phyloP scores from a whole-genome alignment of 805 yeast species.

The Teunomyces gatunensis region DNA sequence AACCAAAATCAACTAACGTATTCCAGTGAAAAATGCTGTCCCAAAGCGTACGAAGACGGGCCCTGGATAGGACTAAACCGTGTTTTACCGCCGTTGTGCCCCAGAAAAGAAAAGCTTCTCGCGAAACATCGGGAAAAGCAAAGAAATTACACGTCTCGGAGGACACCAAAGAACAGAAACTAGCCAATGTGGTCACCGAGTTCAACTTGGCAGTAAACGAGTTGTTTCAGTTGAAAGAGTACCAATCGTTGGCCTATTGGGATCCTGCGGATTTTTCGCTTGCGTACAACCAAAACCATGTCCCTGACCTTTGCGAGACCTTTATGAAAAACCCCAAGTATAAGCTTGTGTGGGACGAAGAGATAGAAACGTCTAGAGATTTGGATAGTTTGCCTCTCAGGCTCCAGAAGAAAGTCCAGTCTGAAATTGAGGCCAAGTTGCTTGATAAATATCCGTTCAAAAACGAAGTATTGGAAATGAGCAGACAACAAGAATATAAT shows the following conservation, averaged over 20 bases:
- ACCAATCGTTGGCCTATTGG: conserved; percentile 59
- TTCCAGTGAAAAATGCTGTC: neutral
- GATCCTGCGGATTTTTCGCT: conserved; percentile 48
- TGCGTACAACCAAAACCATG: conserved; percentile 15
- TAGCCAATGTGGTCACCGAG: conserved; percentile 44
- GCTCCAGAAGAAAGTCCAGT: conserved; percentile 36
- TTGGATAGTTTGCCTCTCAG: conserved; percentile 36
- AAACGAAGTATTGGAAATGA: conserved; percentile 24
- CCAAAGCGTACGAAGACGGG: conserved; percentile 7
- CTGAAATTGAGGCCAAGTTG: conserved; percentile 31
- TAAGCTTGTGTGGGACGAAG: conserved; percentile 33
- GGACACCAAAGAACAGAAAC: conserved; percentile 14
- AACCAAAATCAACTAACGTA: conserved; percentile 1
- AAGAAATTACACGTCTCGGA: neutral
- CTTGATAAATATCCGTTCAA: conserved; percentile 36
- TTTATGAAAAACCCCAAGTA: conserved; percentile 26
- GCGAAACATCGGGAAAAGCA: neutral
- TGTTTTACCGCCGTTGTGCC: neutral
- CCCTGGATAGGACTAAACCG: conserved; percentile 1
- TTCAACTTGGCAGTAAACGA: conserved; percentile 56
- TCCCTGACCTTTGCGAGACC: conserved; percentile 33
- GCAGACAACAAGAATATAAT: conserved; percentile 19
- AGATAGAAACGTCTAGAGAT: conserved; percentile 17
- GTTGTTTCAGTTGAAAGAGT: conserved; percentile 60
- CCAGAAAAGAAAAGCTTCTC: conserved; percentile 6